Base-by-base conservation (phyloP, 345 rosid genomes). In the Eutrema yunnanense region DNA sequence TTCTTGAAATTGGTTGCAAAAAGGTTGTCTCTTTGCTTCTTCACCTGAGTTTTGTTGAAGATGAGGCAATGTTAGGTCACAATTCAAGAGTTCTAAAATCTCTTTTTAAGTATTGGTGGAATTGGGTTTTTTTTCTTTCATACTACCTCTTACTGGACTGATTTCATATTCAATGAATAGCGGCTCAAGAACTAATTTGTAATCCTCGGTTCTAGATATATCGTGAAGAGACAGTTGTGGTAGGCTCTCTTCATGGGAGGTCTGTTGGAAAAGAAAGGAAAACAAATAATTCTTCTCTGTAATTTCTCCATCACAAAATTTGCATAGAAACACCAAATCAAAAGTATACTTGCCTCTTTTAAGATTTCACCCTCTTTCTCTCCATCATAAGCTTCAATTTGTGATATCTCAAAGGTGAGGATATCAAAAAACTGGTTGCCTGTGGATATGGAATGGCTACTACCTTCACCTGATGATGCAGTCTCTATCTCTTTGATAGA, bases 111-210 rank as follows among this genome's bases (percentile, higher is more conserved):
- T 85, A 93, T 90, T 16, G 5, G 78, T 16, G 5, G 78, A 68
- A 63, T 84, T 65, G 4, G 16, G 0, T 16, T 7, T 9, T 12
- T 57, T 12, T 9, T 8, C 6, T 13, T 52, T 65, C 81, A 46
- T 16, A 16, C 97, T 16, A 16, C 97, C 94, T 59, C 78, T 79
- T 71, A 81, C 75, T 69, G 90, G 88, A 82, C 78, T 86, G 42
- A 76, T 67, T 37, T 86, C 96, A 67, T 87, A 87, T 68, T 86
- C 95, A 6, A 51, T 43, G 72, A 81, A 90, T 13, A 83, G 52
- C 9, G 87, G 86, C 69, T 90, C 92, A 41, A 86, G 87, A 75
- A 88, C 42, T 79, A 78, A 51, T 81, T 81, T n/a, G 52, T 62
- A 72, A 76, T 80, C 71, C 58, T 80, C 75, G 13, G 62, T 68